Evolutionary conservation across 2,329 filamentous ascomycete species (phyloP).

Genomic region (Massarina eburnea): DNA sequence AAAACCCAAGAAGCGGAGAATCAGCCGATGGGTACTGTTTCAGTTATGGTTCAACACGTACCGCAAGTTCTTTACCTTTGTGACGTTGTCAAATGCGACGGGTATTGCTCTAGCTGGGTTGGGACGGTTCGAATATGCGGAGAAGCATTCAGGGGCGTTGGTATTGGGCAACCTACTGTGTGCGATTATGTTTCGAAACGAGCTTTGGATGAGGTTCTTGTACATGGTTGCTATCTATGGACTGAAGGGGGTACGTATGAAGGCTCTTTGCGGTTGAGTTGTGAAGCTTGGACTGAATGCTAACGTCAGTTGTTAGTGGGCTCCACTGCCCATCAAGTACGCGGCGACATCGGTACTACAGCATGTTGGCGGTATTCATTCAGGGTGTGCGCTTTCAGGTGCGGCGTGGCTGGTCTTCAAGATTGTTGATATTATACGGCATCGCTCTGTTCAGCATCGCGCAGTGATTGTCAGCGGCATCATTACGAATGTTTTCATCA

Average conservation of each 20-base stretch:
- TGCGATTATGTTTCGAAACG: constrained; percentile 37
- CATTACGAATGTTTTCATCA: constrained; percentile 37
- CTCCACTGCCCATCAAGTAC: constrained; percentile 31
- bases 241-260: constrained; percentile 21
- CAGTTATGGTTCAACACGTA: constrained; percentile 41
- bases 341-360: constrained; percentile 36
- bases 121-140: constrained; percentile 32
- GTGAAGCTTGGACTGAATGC: constrained; percentile 5
- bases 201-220: constrained; percentile 35
- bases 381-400: constrained; percentile 38
- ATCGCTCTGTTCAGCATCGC: constrained; percentile 33
- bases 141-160: constrained; percentile 36
- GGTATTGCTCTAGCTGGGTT: constrained; percentile 33
- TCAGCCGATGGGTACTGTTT: constrained; percentile 33
- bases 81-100: constrained; percentile 31
- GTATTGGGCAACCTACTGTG: constrained; percentile 36
- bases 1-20: constrained; percentile 17
- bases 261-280: too few relatives aligned
- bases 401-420: constrained; percentile 40
- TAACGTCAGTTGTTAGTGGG: constrained; percentile 26
- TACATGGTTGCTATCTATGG: constrained; percentile 37
- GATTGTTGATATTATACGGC: constrained; percentile 37
- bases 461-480: constrained; percentile 37
- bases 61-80: constrained; percentile 38
- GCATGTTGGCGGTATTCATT: constrained; percentile 39